Evolutionary conservation across 2,329 filamentous ascomycete species (phyloP), one percentile per base, ranked within the genome.

Genomic region (Stylonectria norvegica): DNA sequence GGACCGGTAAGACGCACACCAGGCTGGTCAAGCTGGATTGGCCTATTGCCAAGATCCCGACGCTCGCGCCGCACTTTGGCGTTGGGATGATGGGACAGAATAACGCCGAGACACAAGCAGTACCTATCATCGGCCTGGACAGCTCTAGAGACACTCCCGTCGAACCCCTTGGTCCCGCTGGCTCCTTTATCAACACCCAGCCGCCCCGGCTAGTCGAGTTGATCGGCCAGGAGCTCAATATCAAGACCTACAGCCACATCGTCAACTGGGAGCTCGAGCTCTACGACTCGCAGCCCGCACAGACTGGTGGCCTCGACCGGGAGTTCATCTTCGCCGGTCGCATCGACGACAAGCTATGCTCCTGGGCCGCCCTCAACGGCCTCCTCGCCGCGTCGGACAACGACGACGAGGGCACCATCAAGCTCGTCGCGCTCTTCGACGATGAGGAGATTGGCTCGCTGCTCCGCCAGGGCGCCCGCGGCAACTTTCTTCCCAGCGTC

Each of bases 191-290:
- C 32, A 75, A 85, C 28, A 91, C 85, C 0, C 93, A 98, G 64
- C 91, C 93, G 1, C 83, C 86, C 19, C 82, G 83, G 48, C 78
- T 98, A 15, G 89, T 97, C 45, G 82, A 85, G 61, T 79, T 89
- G 15, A 94, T 98, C 58, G 79, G 85, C 6, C 76, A 76, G 11
- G 77, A 93, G 61, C 76, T 97, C n/a, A 80, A 79, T 20, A 79
- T 97, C 46, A 48, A 53, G 16, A 80, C 87, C 46, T 82, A 85
- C 61, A 78, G 73, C 52, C 78, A 75, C 37, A 95, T 98, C 48
- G 71, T 95, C 42, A 94, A 93, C 70, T 98, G 93, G 93, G 93
- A 98, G 61, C 79, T 97, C 25, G 93, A 98, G 68, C 83, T 98
- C 20, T 98, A 85, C 61, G 93, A 97, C 66, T 79, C 80, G 4